Percentiles rank a stretch among this genome's conserved stretches.
Conservation (phyloP, 2,329 filamentous ascomycete species). For the Fusarium sp. region DNA sequence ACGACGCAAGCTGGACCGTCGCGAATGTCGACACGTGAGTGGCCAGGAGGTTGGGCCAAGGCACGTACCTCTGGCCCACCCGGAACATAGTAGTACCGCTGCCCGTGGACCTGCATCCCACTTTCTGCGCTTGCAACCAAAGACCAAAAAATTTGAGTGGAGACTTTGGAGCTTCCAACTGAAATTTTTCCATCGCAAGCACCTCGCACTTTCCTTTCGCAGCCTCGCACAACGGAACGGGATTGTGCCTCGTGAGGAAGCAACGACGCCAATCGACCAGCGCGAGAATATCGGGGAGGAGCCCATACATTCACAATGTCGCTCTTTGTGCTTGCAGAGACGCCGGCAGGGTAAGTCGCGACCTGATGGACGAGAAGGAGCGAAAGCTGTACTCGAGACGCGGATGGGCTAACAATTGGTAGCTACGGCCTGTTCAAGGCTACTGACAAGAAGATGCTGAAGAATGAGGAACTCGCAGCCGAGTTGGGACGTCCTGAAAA, state of each 20-base stretch:
- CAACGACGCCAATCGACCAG: conserved; percentile 45
- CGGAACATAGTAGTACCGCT: conserved; percentile 44
- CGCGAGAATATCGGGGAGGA: conserved; percentile 47
- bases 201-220: conserved; percentile 47
- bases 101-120: conserved; percentile 40
- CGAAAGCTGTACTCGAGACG: conserved; percentile 11
- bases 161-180: conserved; percentile 49
- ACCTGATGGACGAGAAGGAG: conserved; percentile 18
- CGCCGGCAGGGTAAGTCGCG: conserved; percentile 74
- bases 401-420: conserved; percentile 46
- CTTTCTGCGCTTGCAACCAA: conserved; percentile 40
- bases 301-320: conserved; percentile 67
- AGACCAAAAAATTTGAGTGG: conserved; percentile 52
- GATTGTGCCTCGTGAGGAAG: conserved; percentile 51
- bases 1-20: conserved; percentile 39
- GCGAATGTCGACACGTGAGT: conserved; percentile 43
- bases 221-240: conserved; percentile 48
- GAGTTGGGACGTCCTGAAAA: conserved; percentile 83
- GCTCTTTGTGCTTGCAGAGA: conserved; percentile 93
- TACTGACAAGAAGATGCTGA: conserved; percentile 97
- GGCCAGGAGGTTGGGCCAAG: conserved; percentile 23
- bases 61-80: conserved; percentile 16
- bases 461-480: conserved; percentile 78
- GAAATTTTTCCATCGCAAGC: conserved; percentile 54
- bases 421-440: conserved; percentile 99